A percentile compares a stretch with the other conserved stretches of the same genome.
phyloP scores from a whole-genome alignment of 768 basidiomycete species.

The Mycena leptocephala region DNA sequence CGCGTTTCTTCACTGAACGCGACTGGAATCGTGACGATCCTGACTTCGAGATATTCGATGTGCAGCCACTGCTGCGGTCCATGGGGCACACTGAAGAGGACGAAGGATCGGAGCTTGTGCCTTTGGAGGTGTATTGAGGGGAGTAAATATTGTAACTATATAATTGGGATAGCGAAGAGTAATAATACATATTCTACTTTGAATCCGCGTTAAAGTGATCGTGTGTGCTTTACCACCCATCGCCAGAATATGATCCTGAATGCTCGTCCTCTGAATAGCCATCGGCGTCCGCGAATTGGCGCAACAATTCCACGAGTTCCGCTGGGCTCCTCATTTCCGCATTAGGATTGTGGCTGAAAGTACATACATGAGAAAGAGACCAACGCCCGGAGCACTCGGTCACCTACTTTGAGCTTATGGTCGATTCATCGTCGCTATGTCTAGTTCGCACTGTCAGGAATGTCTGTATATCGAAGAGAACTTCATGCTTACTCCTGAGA shows the following conservation, averaged over 20 bases:
- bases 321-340: neutral
- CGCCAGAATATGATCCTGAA: neutral
- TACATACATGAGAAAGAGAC: neutral
- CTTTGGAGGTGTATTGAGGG: no score
- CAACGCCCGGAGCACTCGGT: neutral
- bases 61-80: neutral
- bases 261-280: neutral
- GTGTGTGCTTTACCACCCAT: no score
- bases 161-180: no score
- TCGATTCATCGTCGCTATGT: conserved; percentile 4
- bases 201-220: no score
- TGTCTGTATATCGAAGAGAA: neutral
- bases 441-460: neutral
- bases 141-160: no score
- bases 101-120: neutral
- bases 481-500: neutral
- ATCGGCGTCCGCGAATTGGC: neutral
- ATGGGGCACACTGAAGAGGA: neutral
- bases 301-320: neutral
- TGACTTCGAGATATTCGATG: conserved; percentile 12
- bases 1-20: conserved; percentile 18
- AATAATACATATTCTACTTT: no score
- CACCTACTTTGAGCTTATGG: neutral
- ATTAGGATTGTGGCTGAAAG: neutral
- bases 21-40: neutral